phyloP scores from a whole-genome alignment of 2,329 filamentous ascomycete species.

The Diaporthe citri region DNA sequence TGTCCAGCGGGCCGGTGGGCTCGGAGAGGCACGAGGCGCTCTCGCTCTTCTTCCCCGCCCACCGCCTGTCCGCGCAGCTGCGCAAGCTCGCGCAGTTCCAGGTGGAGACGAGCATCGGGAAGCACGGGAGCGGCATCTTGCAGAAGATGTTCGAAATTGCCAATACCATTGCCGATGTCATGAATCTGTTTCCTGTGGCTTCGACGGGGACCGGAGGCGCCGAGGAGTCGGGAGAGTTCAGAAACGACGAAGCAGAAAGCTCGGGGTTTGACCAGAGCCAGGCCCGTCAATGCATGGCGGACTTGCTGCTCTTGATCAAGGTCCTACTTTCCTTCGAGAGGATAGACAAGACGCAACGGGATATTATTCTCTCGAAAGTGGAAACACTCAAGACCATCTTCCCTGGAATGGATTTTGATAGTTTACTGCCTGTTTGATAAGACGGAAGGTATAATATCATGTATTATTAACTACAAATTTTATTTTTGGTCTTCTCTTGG shows the following conservation, averaged over 20 bases:
- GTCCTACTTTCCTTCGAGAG: conserved; percentile 64
- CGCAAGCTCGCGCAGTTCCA: conserved; percentile 53
- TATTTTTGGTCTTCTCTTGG: background rate
- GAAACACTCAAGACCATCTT: conserved; percentile 3
- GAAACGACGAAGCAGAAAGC: background rate
- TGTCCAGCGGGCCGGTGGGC: conserved; percentile 50
- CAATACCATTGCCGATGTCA: conserved; percentile 70
- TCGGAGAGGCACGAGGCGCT: conserved; percentile 51
- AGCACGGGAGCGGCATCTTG: conserved; percentile 68
- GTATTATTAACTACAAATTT: background rate
- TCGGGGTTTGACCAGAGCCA: background rate
- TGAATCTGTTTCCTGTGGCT: conserved; percentile 60
- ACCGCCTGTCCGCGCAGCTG: conserved; percentile 54
- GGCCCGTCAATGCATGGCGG: conserved; percentile 58
- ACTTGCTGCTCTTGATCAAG: conserved; percentile 65
- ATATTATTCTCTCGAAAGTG: conserved; percentile 40
- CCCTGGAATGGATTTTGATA: background rate
- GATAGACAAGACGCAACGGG: conserved; percentile 59
- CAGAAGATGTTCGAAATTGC: conserved; percentile 72
- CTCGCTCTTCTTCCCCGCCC: conserved; percentile 55
- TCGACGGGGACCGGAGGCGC: conserved; percentile 57
- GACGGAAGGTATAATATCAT: background rate
- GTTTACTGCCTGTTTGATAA: background rate
- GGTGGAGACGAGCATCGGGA: conserved; percentile 59
- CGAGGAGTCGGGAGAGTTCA: background rate